Base-by-base conservation (phyloP, 768 basidiomycete genomes). In the Boletales sp. region DNA sequence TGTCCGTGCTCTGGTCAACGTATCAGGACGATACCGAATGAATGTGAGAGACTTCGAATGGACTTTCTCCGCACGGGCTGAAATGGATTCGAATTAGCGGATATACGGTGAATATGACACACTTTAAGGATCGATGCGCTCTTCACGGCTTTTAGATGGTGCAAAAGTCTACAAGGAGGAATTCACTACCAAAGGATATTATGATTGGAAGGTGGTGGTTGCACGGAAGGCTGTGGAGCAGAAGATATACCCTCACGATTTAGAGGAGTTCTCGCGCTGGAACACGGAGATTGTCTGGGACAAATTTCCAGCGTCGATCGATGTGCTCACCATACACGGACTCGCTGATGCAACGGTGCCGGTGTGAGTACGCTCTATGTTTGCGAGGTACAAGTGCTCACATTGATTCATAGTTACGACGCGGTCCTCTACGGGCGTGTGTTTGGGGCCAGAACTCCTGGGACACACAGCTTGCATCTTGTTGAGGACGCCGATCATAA, bases 321-420 rank as follows among this genome's bases (percentile, higher is more conserved):
- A 90, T 63, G 88, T 86, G n/a, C 69, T 93, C 40, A 87, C 83
- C 3, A 61, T 90, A 41, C 90, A 92, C 50, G 90, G 90, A n/a
- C 68, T 90, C 37, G 69, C 70, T 30, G 90, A 93, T 57, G 60
- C 69, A 37, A 77, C 76, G 19, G 86, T 91, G 0, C 84, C 87
- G 13, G 77, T 84, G 85, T 90, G 65, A 63, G 84, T 75, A 15
- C 15, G 19, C 8, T 36, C 11, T 12, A 25, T 46, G 30, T 37
- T 31, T 40, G 30, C 25, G 8, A 36, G 34, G 10, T 31, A 21
- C 48, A 25, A 25, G 17, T 1, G 17, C 38, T 64, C 25, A 52
- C 44, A 10, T 19, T 17, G 2, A 41, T 0, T 7, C 40, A 19
- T 58, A 90, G 87, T 40, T 86, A 82, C 60, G 88, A 91, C 60